phyloP scores from a whole-genome alignment of 305 asterid species.

The Lippia alba region DNA sequence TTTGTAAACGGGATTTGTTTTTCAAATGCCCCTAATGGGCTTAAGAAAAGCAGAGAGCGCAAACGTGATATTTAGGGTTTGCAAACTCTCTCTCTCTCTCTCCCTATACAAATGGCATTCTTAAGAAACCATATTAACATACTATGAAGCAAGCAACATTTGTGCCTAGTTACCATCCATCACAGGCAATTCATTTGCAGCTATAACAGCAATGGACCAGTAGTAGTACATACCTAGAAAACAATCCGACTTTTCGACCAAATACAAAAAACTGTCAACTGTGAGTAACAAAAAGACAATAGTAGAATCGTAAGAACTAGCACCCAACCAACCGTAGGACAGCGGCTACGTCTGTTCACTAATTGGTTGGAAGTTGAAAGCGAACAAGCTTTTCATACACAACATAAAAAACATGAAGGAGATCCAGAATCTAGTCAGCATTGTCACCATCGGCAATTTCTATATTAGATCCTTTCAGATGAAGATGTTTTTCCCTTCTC shows the following conservation, averaged over 20 bases:
- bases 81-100: too few species aligned
- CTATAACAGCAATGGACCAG: too few species aligned
- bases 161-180: too few species aligned
- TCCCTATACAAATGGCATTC: too few species aligned
- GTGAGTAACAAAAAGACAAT: neutral
- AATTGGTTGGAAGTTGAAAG: neutral
- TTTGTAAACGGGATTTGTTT: too few species aligned
- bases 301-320: neutral
- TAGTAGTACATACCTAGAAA: too few species aligned
- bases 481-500: constrained; percentile 78
- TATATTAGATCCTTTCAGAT: constrained; percentile 64
- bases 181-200: too few species aligned
- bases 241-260: neutral
- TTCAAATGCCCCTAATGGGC: too few species aligned
- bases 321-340: neutral
- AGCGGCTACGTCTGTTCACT: constrained; percentile 20
- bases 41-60: too few species aligned
- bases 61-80: too few species aligned
- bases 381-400: constrained; percentile 24
- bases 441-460: constrained; percentile 61
- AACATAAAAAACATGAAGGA: neutral
- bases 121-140: too few species aligned
- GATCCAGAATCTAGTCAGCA: constrained; percentile 30
- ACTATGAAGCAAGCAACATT: too few species aligned
- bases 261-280: neutral